phyloP scores from a whole-genome alignment of 2,329 filamentous ascomycete species.

The Nothophoma quercina region DNA sequence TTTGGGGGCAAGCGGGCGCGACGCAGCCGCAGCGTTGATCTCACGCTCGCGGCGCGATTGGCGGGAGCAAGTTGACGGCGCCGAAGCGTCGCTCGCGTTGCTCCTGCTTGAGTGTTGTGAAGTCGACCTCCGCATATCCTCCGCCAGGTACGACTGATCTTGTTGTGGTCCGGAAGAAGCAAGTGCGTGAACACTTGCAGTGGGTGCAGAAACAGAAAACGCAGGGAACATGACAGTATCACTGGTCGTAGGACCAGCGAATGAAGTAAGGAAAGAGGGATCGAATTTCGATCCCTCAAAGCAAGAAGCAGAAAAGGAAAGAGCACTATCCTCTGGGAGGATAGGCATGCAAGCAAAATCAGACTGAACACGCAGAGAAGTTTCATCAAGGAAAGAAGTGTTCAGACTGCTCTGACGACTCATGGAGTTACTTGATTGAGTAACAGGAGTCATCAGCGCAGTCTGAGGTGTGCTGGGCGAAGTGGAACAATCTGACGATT shows the following conservation, averaged over 20 bases:
- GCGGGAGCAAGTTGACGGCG: constrained; percentile 54
- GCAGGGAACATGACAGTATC: constrained; percentile 45
- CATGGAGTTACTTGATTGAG: constrained; percentile 51
- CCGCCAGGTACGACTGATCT: constrained; percentile 46
- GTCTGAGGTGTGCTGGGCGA: constrained; percentile 49
- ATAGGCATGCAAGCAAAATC: constrained; percentile 47
- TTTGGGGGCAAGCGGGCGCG: constrained; percentile 60
- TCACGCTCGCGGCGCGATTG: constrained; percentile 59
- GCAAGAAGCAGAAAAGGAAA: constrained; percentile 44
- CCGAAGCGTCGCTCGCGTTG: constrained; percentile 55
- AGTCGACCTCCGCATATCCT: constrained; percentile 60
- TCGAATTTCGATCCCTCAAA: constrained; percentile 44
- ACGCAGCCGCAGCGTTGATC: constrained; percentile 56
- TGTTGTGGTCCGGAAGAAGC: constrained; percentile 32
- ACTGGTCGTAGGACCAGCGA: constrained; percentile 46
- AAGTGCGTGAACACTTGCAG: constrained; percentile 46
- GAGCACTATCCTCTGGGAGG: constrained; percentile 45
- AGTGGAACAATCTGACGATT: constrained; percentile 42
- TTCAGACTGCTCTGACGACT: constrained; percentile 57
- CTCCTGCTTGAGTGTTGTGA: constrained; percentile 48
- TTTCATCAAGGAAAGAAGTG: constrained; percentile 49
- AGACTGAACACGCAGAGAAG: constrained; percentile 52
- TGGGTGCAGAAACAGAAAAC: constrained; percentile 32
- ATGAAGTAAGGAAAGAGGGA: constrained; percentile 43
- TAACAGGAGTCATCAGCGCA: constrained; percentile 49